A percentile compares a stretch with the other conserved stretches of the same genome.
Conservation (phyloP, 148 eudicot species). For the Dianthus caryophyllus region DNA sequence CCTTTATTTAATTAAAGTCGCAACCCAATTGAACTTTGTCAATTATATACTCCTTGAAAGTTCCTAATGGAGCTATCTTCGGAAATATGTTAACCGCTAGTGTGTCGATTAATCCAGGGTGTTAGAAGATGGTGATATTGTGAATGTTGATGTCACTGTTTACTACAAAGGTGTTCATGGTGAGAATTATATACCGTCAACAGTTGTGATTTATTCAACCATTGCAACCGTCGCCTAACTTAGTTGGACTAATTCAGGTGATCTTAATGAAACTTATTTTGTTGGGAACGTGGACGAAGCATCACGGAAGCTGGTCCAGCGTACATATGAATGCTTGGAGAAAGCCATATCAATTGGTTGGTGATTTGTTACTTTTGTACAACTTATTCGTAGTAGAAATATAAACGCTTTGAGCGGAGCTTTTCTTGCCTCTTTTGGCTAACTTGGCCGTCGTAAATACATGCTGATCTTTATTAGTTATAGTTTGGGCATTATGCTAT, state of each 20-base stretch:
- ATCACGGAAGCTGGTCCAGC: constrained; percentile 67
- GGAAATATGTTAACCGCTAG: constrained; percentile 6
- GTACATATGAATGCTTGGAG: constrained; percentile 97
- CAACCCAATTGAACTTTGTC: no score
- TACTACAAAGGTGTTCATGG: constrained; percentile 96
- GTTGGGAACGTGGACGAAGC: constrained; percentile 97
- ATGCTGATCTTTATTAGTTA: no score
- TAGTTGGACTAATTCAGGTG: constrained; percentile 49
- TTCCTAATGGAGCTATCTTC: background rate
- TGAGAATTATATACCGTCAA: constrained; percentile 27
- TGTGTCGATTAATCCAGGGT: constrained; percentile 49
- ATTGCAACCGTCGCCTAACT: background rate
- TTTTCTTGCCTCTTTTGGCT: no score
- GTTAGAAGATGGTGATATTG: constrained; percentile 97
- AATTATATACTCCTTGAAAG: background rate
- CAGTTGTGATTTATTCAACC: background rate
- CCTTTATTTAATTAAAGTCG: background rate
- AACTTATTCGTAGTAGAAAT: background rate
- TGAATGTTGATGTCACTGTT: constrained; percentile 92
- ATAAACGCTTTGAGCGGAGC: no score
- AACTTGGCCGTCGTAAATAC: no score
- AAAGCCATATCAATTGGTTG: constrained; percentile 88
- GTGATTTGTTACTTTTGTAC: constrained; percentile 16
- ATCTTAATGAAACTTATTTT: constrained; percentile 94
- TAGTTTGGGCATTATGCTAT: no score